A percentile compares a stretch with the other conserved stretches of the same genome.
phyloP scores from a whole-genome alignment of 2,329 filamentous ascomycete species.

The Rachicladosporium sp. region DNA sequence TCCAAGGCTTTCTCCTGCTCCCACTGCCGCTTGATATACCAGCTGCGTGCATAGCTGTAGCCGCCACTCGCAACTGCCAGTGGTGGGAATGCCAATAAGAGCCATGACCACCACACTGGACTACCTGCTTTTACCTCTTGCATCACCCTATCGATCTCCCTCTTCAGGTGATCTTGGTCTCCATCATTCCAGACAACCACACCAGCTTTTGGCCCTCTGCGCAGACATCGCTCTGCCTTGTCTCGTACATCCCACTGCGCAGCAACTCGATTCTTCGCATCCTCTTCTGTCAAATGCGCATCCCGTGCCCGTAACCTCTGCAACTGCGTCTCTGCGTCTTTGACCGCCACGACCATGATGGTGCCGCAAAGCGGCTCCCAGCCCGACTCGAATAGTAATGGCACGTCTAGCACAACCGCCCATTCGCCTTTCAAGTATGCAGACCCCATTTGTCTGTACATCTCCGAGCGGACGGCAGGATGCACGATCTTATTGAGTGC shows the following conservation, averaged over 20 bases:
- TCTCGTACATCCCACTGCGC: constrained; percentile 78
- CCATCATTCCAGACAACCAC: constrained; percentile 88
- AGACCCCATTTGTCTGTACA: constrained; percentile 61
- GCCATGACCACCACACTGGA: constrained; percentile 74
- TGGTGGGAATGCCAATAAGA: constrained; percentile 57
- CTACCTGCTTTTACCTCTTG: constrained; percentile 47
- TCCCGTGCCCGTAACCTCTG: constrained; percentile 62
- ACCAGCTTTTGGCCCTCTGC: constrained; percentile 50
- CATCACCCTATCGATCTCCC: constrained; percentile 56
- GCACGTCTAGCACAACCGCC: constrained; percentile 88
- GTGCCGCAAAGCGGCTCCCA: constrained; percentile 78
- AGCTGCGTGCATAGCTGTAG: constrained; percentile 64
- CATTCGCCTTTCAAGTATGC: constrained; percentile 66
- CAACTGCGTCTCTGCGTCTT: constrained; percentile 72
- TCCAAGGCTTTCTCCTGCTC: constrained; percentile 42
- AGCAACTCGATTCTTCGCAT: constrained; percentile 72
- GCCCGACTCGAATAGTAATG: constrained; percentile 77
- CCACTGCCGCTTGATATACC: constrained; percentile 59
- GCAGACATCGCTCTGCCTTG: constrained; percentile 66
- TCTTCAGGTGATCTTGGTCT: constrained; percentile 54
- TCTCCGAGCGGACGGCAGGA: constrained; percentile 72
- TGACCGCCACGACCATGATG: constrained; percentile 76
- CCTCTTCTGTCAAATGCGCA: constrained; percentile 64
- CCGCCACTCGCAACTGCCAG: constrained; percentile 55
- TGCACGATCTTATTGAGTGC: constrained; percentile 86